Percentiles rank a stretch among this genome's conserved stretches.
Conservation (phyloP, 2,329 filamentous ascomycete genomes). For the Podosphaera leucotricha region DNA sequence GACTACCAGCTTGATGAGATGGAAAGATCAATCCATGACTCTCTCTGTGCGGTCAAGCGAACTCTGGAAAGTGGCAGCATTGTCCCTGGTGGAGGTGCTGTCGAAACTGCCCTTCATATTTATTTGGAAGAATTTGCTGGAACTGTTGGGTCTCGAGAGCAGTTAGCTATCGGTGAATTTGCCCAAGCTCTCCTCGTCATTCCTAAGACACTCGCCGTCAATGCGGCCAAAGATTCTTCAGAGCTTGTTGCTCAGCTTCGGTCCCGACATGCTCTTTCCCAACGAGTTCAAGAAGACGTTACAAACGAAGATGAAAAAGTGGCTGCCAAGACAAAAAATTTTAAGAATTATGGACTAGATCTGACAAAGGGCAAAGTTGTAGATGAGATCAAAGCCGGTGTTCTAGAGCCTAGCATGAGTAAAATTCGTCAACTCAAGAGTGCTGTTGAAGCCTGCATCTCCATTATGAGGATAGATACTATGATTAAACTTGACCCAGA, state of each 20-base stretch:
- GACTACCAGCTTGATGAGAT: constrained; percentile 96
- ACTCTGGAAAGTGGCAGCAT: constrained; percentile 93
- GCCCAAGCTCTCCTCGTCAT: constrained; percentile 84
- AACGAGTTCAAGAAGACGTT: constrained; percentile 73
- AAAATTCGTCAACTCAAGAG: constrained; percentile 97
- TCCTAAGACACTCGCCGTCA: constrained; percentile 88
- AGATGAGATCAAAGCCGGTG: constrained; percentile 82
- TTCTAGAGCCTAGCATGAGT: constrained; percentile 92
- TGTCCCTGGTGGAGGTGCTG: constrained; percentile 84
- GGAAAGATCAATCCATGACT: constrained; percentile 96
- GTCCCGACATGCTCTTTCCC: constrained; percentile 78
- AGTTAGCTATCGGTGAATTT: constrained; percentile 94
- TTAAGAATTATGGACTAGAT: constrained; percentile 96
- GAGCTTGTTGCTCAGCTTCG: constrained; percentile 91
- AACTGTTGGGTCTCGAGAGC: constrained; percentile 87
- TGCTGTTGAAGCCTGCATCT: constrained; percentile 93
- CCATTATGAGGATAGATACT: constrained; percentile 98
- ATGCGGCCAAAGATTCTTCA: constrained; percentile 87
- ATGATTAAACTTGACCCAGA: constrained; percentile 95
- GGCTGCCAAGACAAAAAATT: constrained; percentile 80
- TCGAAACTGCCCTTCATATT: constrained; percentile 97
- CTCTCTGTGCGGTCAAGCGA: constrained; percentile 86
- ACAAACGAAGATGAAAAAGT: constrained; percentile 70
- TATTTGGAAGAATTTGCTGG: constrained; percentile 97
- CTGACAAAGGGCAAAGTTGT: constrained; percentile 71